Percentiles rank a stretch among this genome's conserved stretches.
Evolutionary conservation across 257 asterid species (phyloP).

Genomic region (Petunia secreta): DNA sequence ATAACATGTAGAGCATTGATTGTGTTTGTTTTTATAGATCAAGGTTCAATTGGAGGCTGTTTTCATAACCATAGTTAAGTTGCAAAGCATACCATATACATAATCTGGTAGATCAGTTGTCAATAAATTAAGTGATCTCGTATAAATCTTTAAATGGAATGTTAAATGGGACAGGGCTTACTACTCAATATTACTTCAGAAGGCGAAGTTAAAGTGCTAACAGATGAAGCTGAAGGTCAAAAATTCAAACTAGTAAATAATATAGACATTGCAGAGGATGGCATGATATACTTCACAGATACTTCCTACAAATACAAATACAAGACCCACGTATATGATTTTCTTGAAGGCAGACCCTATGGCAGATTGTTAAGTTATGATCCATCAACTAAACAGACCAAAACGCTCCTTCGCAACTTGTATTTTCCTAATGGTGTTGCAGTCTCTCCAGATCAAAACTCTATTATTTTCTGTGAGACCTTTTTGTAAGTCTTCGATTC

Average conservation of each 20-base stretch:
- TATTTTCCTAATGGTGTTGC: conserved; percentile 80
- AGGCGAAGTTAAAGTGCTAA: conserved; percentile 53
- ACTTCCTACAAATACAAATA: conserved; percentile 57
- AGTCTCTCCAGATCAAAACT: conserved; percentile 58
- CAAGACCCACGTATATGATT: conserved; percentile 35
- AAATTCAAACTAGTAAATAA: conserved; percentile 75
- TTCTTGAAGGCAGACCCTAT: conserved; percentile 60
- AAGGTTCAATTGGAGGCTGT: too few species aligned
- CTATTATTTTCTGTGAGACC: conserved; percentile 72
- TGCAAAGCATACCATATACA: too few species aligned
- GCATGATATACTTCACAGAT: conserved; percentile 76
- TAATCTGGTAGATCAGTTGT: too few species aligned
- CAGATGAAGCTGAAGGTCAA: conserved; percentile 71
- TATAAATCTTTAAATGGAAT: too few species aligned
- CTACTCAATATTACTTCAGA: conserved; percentile 59
- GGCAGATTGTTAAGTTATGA: conserved; percentile 75
- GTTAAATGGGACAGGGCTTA: neutral
- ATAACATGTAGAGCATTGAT: too few species aligned
- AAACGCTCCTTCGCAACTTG: conserved; percentile 51
- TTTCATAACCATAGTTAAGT: too few species aligned
- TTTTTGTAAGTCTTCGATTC: conserved; percentile 45
- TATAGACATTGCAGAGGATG: conserved; percentile 61
- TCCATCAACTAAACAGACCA: conserved; percentile 34
- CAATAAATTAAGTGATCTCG: too few species aligned
- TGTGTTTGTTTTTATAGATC: too few species aligned